Base-by-base conservation (phyloP, 2,329 filamentous ascomycete genomes). In the Escovopsis weberi region DNA sequence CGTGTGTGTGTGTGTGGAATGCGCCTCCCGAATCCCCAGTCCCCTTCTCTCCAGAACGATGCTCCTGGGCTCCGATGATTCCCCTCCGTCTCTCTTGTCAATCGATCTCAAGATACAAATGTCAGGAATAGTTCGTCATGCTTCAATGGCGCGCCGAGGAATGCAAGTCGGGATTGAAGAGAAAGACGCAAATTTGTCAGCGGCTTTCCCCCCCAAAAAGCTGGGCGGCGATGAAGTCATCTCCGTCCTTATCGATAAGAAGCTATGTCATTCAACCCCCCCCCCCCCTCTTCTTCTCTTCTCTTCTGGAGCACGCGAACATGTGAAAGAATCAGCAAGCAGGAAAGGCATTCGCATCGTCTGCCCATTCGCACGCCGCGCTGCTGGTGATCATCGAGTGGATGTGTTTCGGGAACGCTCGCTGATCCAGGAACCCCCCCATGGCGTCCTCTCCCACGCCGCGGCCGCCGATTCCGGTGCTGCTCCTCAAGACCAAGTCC, bases 401-500 rank as follows among this genome's bases (percentile, higher is more conserved):
- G n/a, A n/a, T n/a, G n/a, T n/a, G n/a, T n/a, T n/a, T n/a, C n/a
- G n/a, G n/a, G n/a, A n/a, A n/a, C n/a, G n/a, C 6, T 28, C 26
- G 6, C 9, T 28, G 26, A 5, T 5, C 9, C 26, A 28, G 35
- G 35, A 4, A 4, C 8, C 23, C 37, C 23, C 10, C 18, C 3
- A 39, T 39, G 37, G 18, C 37, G 4, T 43, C 41, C 26, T 30
- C 30, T 42, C 8, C 35, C n/a, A 33, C 28, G 1, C 15, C 18
- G 28, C 23, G 44, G 34, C 40, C 47, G 26, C 44, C 48, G 28
- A 51, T 58, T 33, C 60, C 82, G 1, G 61, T 91, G 19, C 65
- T 89, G 19, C 68, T 91, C 1, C 72, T 91, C 43, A 91, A 91
- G 61, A 89, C 85, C 3, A 80, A 73, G 53, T 89, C 84, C 0